Percentiles rank a stretch among this genome's conserved stretches.
Evolutionary conservation across 2,329 filamentous ascomycete species (phyloP).

Genomic region (Coniella vitis): DNA sequence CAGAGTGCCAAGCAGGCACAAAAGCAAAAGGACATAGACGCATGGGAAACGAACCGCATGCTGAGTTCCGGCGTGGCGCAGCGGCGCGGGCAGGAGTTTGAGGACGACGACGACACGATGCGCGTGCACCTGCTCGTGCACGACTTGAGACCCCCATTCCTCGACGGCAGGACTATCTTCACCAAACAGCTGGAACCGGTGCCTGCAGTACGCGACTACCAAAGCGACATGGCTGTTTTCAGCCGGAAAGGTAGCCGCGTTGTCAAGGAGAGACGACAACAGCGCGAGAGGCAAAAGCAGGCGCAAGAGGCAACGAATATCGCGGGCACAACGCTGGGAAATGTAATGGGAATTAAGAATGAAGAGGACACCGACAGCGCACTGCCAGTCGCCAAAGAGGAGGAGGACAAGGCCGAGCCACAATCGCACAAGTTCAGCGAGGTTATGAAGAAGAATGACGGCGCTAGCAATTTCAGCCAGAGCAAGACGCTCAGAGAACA

Average conservation of each 20-base stretch:
- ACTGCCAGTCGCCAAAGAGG: constrained; percentile 66
- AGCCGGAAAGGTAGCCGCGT: constrained; percentile 91
- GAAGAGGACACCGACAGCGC: constrained; percentile 91
- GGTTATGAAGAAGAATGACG: constrained; percentile 81
- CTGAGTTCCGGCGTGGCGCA: constrained; percentile 93
- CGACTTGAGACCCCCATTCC: constrained; percentile 86
- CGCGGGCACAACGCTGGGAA: constrained; percentile 85
- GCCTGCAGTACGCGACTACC: constrained; percentile 82
- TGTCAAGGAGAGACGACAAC: constrained; percentile 83
- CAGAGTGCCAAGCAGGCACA: constrained; percentile 71
- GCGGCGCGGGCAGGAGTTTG: constrained; percentile 72
- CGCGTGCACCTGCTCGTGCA: constrained; percentile 88
- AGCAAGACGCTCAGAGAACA: constrained; percentile 88
- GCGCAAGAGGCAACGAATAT: constrained; percentile 92
- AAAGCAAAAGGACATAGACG: constrained; percentile 90
- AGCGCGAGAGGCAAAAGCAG: constrained; percentile 88
- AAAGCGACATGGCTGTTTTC: constrained; percentile 98
- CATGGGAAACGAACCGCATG: constrained; percentile 99
- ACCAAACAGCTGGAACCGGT: constrained; percentile 96
- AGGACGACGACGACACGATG: constrained; percentile 83
- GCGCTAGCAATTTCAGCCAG: constrained; percentile 85
- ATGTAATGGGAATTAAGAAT: constrained; percentile 92
- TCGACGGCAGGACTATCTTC: constrained; percentile 92
- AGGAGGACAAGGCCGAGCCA: constrained; percentile 38
- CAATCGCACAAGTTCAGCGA: constrained; percentile 71